These are phyloP conservation scores for Dipodascus albidus DNA, from an alignment of 805 yeast genomes.

Conservation along the genomic window DNA sequence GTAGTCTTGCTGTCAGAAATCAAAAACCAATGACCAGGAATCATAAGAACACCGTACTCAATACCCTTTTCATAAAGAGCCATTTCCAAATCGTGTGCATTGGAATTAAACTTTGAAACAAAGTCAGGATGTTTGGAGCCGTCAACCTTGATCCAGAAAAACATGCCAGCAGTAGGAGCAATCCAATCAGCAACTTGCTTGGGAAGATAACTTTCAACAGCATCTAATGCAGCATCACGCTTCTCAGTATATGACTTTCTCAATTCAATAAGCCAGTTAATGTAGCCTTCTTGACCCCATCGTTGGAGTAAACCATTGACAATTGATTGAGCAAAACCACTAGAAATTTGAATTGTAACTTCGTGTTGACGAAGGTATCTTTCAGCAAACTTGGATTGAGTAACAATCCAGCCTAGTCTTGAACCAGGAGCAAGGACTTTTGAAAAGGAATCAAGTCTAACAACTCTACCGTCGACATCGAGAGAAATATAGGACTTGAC, in stretches of 20 bases:
- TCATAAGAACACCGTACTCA: conserved; percentile 24
- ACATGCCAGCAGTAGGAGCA: conserved; percentile 43
- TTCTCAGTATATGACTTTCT: conserved; percentile 69
- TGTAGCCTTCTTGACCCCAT: conserved; percentile 86
- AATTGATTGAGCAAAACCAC: conserved; percentile 69
- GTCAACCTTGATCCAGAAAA: conserved; percentile 41
- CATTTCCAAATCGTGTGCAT: conserved; percentile 23
- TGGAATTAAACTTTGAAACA: conserved; percentile 16
- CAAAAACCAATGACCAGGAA: conserved; percentile 33
- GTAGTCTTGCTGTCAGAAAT: conserved; percentile 18
- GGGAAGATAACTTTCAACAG: conserved; percentile 52
- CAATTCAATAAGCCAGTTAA: conserved; percentile 78
- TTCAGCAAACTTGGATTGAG: conserved; percentile 51
- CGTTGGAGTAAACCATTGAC: conserved; percentile 59
- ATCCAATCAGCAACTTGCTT: conserved; percentile 23
- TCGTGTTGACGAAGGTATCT: conserved; percentile 64
- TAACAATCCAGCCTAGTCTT: conserved; percentile 84
- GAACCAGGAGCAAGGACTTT: conserved; percentile 88
- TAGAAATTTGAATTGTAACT: conserved; percentile 66
- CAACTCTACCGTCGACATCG: conserved; percentile 81
- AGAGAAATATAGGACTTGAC: conserved; percentile 65
- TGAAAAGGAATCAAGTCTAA: conserved; percentile 82
- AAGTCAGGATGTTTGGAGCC: conserved; percentile 39
- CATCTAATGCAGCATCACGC: conserved; percentile 78
- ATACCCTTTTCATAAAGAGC: conserved; percentile 24